Conservation (phyloP, 176 grass and related monocot species). For the Poa pratensis region DNA sequence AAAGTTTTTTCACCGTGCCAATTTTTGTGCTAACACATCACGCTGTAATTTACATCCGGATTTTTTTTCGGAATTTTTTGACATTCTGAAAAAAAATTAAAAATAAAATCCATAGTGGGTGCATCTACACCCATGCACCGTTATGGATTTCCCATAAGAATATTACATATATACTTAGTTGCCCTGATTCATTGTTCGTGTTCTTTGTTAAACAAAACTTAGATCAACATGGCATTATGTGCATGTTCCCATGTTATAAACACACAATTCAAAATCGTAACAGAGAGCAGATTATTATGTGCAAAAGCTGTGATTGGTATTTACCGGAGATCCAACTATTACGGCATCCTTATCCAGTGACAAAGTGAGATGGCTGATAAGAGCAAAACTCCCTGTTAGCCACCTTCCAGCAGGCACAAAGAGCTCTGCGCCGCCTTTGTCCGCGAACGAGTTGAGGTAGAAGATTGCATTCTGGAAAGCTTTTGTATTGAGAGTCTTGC, state of each 20-base stretch:
- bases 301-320: neutral
- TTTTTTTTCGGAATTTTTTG: too few species aligned
- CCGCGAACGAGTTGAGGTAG: constrained; percentile 96
- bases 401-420: constrained; percentile 97
- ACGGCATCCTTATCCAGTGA: constrained; percentile 86
- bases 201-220: neutral
- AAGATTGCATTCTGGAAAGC: constrained; percentile 98
- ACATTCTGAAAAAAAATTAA: too few species aligned
- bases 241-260: neutral
- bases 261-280: neutral
- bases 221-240: neutral
- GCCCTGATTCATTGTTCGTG: neutral
- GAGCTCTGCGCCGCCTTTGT: constrained; percentile 90
- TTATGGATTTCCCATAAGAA: too few species aligned
- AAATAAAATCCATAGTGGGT: too few species aligned
- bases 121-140: too few species aligned
- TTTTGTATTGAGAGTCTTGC: constrained; percentile 88
- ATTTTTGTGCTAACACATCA: too few species aligned
- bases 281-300: neutral
- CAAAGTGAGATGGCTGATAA: constrained; percentile 94
- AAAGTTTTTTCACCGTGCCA: too few species aligned
- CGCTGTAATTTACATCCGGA: too few species aligned
- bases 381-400: constrained; percentile 92
- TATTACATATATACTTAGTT: neutral
- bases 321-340: constrained; percentile 89